Percentiles rank a stretch among this genome's conserved stretches.
Evolutionary conservation across 2,329 filamentous ascomycete genomes (phyloP).

Genomic region (Neonectria magnoliae): DNA sequence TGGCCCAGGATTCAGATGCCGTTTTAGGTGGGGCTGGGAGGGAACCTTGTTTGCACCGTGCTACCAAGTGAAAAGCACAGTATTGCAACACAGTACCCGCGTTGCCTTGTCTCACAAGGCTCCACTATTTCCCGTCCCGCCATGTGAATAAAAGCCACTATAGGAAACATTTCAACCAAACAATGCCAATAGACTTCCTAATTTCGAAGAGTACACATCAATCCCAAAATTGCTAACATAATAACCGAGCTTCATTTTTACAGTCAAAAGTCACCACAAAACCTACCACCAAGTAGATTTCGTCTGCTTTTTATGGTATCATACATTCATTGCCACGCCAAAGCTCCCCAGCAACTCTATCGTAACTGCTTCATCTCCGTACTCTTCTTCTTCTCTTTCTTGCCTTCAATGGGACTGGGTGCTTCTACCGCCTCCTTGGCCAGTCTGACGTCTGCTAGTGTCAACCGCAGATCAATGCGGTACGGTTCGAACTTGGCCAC

Average conservation of each 20-base stretch:
- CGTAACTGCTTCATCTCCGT: constrained; percentile 42
- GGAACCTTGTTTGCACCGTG: constrained; percentile 21
- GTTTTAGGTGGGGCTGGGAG: constrained; percentile 7
- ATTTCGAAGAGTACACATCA: too few relatives aligned
- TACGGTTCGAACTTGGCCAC: constrained; percentile 80
- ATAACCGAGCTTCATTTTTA: neutral
- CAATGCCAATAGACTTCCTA: too few relatives aligned
- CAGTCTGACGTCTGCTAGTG: constrained; percentile 74
- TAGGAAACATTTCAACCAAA: neutral
- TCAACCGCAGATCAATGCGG: constrained; percentile 74
- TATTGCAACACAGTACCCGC: neutral
- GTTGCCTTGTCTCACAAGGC: neutral
- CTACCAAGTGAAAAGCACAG: constrained; percentile 1
- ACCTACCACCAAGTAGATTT: constrained; percentile 1
- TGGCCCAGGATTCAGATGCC: neutral
- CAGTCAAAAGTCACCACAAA: neutral
- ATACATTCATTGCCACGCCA: constrained; percentile 39
- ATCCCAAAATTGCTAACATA: neutral
- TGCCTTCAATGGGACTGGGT: constrained; percentile 40
- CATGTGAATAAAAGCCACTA: neutral
- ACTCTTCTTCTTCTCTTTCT: constrained; percentile 34
- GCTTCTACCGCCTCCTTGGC: constrained; percentile 72
- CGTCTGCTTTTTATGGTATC: constrained; percentile 38
- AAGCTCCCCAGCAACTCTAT: constrained; percentile 32
- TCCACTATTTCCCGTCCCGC: neutral